Percentiles rank a stretch among this genome's conserved stretches.
Conservation (phyloP, 2,329 filamentous ascomycete genomes). For the Paraphoma chrysanthemicola region DNA sequence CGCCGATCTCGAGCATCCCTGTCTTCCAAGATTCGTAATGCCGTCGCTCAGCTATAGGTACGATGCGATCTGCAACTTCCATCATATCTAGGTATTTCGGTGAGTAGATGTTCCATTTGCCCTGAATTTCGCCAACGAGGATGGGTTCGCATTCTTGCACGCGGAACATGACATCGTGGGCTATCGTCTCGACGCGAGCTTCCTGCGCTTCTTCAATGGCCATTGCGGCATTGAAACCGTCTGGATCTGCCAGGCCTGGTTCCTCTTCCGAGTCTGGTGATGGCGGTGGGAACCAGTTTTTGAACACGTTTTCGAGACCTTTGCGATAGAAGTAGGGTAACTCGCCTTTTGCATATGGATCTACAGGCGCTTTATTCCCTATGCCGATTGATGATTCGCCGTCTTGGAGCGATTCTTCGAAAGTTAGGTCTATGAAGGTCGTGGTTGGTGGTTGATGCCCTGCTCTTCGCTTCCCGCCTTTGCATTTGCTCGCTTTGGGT, state of each 20-base stretch:
- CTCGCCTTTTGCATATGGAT: not conserved
- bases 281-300: not conserved
- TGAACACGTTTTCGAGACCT: not conserved
- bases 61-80: not conserved
- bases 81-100: not conserved
- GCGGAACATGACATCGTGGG: not conserved
- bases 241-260: not conserved
- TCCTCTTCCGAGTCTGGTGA: not conserved
- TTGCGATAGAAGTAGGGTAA: not conserved
- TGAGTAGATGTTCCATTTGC: not conserved
- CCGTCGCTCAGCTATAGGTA: not conserved
- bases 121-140: not conserved
- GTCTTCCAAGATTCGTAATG: not conserved
- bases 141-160: not conserved
- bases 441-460: too few relatives aligned
- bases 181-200: not conserved
- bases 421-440: too few relatives aligned
- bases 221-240: not conserved
- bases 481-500: not conserved
- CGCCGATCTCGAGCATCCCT: not conserved
- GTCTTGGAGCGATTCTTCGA: not conserved
- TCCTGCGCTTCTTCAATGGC: not conserved
- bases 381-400: not conserved
- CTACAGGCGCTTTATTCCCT: not conserved
- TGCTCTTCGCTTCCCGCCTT: not conserved